Percentiles rank a stretch among this genome's conserved stretches.
These are phyloP conservation scores for Oenanthe sinensis DNA, from an alignment of 129 eudicot genomes.

Conservation along the genomic window DNA sequence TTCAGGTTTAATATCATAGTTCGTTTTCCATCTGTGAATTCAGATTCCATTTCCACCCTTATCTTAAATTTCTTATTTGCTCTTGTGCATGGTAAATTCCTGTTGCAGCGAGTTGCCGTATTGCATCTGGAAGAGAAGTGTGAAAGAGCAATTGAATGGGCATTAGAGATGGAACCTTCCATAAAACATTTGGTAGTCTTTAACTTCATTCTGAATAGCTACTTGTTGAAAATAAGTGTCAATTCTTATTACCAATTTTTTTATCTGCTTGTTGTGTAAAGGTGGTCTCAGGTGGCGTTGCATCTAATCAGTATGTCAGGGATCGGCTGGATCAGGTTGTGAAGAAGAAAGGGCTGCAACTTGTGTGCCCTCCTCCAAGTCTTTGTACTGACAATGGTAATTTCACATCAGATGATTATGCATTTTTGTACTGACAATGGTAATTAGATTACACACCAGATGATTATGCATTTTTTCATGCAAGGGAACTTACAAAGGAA, in stretches of 20 bases:
- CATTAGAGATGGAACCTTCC: slow-evolving; percentile 78
- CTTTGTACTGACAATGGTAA: slow-evolving; percentile 97
- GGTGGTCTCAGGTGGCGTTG: slow-evolving; percentile 97
- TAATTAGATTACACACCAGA: too few relatives aligned
- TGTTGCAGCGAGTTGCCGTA: slow-evolving; percentile 77
- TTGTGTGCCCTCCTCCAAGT: slow-evolving; percentile 96
- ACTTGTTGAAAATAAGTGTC: not conserved
- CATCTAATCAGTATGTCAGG: slow-evolving; percentile 85
- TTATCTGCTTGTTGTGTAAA: slow-evolving; percentile 15
- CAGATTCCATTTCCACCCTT: not conserved
- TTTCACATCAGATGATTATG: too few relatives aligned
- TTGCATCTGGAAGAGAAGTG: slow-evolving; percentile 87
- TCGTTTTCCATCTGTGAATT: not conserved
- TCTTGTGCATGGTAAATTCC: not conserved
- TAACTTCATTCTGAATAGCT: not conserved
- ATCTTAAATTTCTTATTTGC: not conserved
- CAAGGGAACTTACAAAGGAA: not conserved
- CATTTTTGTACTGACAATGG: not conserved
- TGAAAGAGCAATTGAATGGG: slow-evolving; percentile 94
- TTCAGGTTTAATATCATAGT: slow-evolving; percentile 38
- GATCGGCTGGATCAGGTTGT: slow-evolving; percentile 60
- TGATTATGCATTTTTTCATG: not conserved
- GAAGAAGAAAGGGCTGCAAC: slow-evolving; percentile 55
- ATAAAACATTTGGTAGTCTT: slow-evolving; percentile 59
- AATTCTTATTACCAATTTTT: slow-evolving; percentile 11